phyloP scores from a whole-genome alignment of 768 basidiomycete species.

The Podaxis rugospora region DNA sequence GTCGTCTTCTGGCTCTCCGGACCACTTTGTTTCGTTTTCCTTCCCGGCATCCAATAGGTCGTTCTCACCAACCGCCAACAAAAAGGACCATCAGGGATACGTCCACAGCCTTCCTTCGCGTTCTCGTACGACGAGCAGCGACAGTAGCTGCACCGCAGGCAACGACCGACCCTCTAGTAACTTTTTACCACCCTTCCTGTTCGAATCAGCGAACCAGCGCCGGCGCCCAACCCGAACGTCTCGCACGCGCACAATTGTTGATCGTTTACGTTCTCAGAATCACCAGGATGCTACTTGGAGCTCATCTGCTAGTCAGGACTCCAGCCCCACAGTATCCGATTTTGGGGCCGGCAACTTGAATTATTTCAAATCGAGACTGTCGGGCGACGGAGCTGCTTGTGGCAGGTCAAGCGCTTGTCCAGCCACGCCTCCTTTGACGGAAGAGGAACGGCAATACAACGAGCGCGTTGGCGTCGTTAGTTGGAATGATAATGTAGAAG shows the following conservation, averaged over 20 bases:
- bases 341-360: not conserved
- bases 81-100: conserved; percentile 52
- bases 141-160: conserved; percentile 4
- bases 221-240: conserved; percentile 41
- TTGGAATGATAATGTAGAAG: conserved; percentile 3
- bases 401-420: not conserved
- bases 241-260: conserved; percentile 57
- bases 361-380: not conserved
- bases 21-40: conserved; percentile 33
- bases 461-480: not conserved
- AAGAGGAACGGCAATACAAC: not conserved
- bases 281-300: not conserved
- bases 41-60: conserved; percentile 42
- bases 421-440: not conserved
- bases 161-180: conserved; percentile 23
- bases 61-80: conserved; percentile 17
- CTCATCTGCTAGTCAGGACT: conserved; percentile 14
- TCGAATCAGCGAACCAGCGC: conserved; percentile 27
- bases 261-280: conserved; percentile 40
- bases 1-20: conserved; percentile 2
- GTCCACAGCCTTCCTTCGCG: conserved; percentile 23
- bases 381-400: not conserved
- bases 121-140: conserved; percentile 9
- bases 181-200: conserved; percentile 43
- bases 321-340: not conserved